Evolutionary conservation across 148 eudicot species (phyloP), one percentile per base, ranked within the genome.

Genomic region (Suaeda aralocaspica): DNA sequence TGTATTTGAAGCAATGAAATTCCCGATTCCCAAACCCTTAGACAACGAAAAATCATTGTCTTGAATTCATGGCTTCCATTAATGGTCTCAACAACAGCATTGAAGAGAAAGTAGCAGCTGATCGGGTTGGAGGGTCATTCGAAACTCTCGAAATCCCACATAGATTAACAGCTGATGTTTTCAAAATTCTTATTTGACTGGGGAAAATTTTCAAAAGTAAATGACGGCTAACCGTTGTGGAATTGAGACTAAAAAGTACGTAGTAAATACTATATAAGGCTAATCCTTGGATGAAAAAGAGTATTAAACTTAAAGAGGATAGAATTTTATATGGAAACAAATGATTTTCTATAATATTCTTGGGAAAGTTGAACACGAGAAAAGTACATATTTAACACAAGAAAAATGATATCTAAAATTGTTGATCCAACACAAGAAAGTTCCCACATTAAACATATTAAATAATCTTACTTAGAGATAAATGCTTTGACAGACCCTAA

Each of bases 11-110:
- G 79, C 65, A n/a, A 85, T 74, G 73, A 78, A 83, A 72, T 77
- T 81, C 2, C 89, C 86, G 25, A 81, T 57, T 6, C 86, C 89
- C 22, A 80, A 61, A 0, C 89, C 89, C 65, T 85, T 85, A 10
- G 83, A 41, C 41, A 82, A 63, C 13, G 84, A 65, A 59, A 82
- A 85, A 3, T 84, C 89, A 9, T 70, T 76, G 59, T 78, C 41
- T 25, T 59, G 64, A 85, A 85, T 33, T 82, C 84, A 57, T 82
- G 89, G 41, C 72, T 80, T 0, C 84, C 89, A 44, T 82, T 70
- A 0, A 79, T 36, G 21, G 89, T 82, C 29, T 80, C 77, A 36
- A 77, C 79, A 26, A 78, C 60, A 63, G 88, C 76, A 76, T 79
- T 24, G 88, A 84, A 8, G 84, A 44, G 4, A 83, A 73, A 0